Percentiles rank a stretch among this genome's conserved stretches.
These are phyloP conservation scores for Amauroascus verrucosus DNA, from an alignment of 2,329 filamentous ascomycete genomes.

Conservation along the genomic window DNA sequence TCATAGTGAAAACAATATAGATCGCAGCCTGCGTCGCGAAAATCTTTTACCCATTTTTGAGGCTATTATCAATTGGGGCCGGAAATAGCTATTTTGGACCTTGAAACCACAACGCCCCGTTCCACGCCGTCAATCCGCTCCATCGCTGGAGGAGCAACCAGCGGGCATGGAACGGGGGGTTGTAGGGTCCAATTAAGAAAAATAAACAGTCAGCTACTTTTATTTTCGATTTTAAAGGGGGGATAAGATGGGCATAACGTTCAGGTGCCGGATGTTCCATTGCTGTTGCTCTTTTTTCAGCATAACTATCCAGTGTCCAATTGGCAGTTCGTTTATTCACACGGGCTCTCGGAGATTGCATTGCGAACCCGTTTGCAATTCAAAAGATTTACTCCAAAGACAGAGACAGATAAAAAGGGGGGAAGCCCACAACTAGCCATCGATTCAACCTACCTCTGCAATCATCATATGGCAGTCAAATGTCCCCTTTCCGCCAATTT, in stretches of 20 bases:
- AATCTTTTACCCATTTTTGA: conserved; percentile 95
- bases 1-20: conserved; percentile 99
- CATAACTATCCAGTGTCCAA: too few species aligned
- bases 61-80: conserved; percentile 47
- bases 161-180: background rate
- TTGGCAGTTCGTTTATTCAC: too few species aligned
- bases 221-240: background rate
- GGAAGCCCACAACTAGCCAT: too few species aligned
- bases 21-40: conserved; percentile 87
- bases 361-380: background rate
- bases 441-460: conserved; percentile 56
- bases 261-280: too few species aligned
- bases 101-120: background rate
- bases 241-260: background rate
- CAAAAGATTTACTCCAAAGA: background rate
- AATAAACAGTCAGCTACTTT: background rate
- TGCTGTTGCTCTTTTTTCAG: too few species aligned
- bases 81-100: background rate
- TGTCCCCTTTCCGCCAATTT: conserved; percentile 67
- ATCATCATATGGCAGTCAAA: conserved; percentile 99
- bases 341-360: too few species aligned
- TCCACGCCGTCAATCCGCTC: background rate
- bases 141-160: background rate
- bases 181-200: conserved; percentile 1
- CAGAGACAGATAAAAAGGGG: background rate